Conservation (phyloP, 2,329 filamentous ascomycete genomes). For the Pseudogymnoascus sp. region DNA sequence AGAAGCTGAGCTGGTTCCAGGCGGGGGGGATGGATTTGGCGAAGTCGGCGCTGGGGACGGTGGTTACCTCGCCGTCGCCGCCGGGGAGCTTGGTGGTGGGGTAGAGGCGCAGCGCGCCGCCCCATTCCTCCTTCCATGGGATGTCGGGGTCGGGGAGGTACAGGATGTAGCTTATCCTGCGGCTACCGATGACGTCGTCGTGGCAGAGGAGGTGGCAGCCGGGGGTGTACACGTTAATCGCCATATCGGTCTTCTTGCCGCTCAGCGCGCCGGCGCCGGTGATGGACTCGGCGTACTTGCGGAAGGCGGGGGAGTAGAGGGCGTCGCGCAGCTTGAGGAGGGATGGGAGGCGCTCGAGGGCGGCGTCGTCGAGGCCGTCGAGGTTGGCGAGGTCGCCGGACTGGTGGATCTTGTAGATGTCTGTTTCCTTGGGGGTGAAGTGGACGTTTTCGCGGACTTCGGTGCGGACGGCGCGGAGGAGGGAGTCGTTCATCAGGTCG, state of each 20-base stretch:
- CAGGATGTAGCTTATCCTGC: constrained; percentile 91
- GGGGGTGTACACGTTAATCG: constrained; percentile 96
- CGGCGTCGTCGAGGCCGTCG: constrained; percentile 81
- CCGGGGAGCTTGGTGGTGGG: constrained; percentile 58
- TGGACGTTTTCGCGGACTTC: constrained; percentile 87
- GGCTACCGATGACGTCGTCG: constrained; percentile 96
- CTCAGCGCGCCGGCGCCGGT: constrained; percentile 81
- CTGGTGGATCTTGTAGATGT: constrained; percentile 99
- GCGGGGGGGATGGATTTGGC: constrained; percentile 81
- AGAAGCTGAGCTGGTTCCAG: constrained; percentile 97
- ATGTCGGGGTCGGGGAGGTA: constrained; percentile 89
- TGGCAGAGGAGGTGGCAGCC: constrained; percentile 94
- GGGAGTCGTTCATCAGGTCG: constrained; percentile 65
- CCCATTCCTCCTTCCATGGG: constrained; percentile 87
- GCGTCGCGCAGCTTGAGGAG: constrained; percentile 89
- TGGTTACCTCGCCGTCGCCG: constrained; percentile 64
- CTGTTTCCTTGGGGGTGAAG: constrained; percentile 97
- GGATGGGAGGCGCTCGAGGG: constrained; percentile 77
- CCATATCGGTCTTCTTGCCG: constrained; percentile 95
- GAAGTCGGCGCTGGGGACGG: constrained; percentile 70
- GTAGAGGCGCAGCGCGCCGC: constrained; percentile 82
- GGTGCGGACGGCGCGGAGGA: constrained; percentile 76
- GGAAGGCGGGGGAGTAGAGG: constrained; percentile 83
- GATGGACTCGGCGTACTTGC: constrained; percentile 78
- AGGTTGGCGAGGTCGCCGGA: constrained; percentile 95